Percentiles rank a stretch among this genome's conserved stretches.
phyloP scores from a whole-genome alignment of 768 basidiomycete genomes.

The Candolleomyces aberdarensis region DNA sequence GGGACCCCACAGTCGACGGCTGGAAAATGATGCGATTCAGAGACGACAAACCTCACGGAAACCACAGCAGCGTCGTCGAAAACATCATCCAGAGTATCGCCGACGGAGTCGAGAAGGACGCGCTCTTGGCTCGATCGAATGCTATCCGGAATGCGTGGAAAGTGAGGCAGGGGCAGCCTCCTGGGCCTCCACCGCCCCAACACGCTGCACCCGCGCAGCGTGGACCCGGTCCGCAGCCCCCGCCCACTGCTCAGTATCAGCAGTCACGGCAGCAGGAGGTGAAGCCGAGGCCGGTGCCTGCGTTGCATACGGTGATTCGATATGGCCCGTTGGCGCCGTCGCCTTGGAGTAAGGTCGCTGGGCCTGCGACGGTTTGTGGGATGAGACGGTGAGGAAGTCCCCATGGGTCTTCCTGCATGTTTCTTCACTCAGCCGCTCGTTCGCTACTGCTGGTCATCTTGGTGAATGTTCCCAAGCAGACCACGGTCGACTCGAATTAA shows the following conservation, averaged over 20 bases:
- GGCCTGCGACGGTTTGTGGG: slow-evolving; percentile 58
- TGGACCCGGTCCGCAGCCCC: slow-evolving; percentile 19
- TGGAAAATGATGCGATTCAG: slow-evolving; percentile 95
- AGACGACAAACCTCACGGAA: slow-evolving; percentile 92
- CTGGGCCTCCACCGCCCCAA: slow-evolving; percentile 22
- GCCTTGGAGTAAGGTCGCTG: slow-evolving; percentile 72
- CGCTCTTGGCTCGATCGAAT: slow-evolving; percentile 64
- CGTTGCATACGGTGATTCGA: slow-evolving; percentile 34
- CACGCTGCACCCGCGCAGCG: slow-evolving; percentile 16
- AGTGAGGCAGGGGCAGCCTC: slow-evolving; percentile 43
- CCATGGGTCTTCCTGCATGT: too few species aligned
- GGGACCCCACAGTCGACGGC: slow-evolving; percentile 61
- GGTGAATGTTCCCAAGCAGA: too few species aligned
- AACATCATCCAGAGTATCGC: slow-evolving; percentile 88
- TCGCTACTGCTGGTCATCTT: too few species aligned
- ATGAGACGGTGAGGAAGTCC: slow-evolving; percentile 53
- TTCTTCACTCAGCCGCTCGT: too few species aligned
- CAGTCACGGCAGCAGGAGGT: slow-evolving; percentile 21
- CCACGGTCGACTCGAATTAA: too few species aligned
- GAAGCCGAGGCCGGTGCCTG: slow-evolving; percentile 23
- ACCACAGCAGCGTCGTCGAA: slow-evolving; percentile 76
- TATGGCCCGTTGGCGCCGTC: slow-evolving; percentile 67
- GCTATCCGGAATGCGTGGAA: slow-evolving; percentile 77
- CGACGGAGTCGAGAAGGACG: slow-evolving; percentile 90
- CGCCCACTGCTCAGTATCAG: slow-evolving; percentile 12